Percentiles rank a stretch among this genome's conserved stretches.
Conservation (phyloP, 345 rosid species). For the Dovyalis caffra region DNA sequence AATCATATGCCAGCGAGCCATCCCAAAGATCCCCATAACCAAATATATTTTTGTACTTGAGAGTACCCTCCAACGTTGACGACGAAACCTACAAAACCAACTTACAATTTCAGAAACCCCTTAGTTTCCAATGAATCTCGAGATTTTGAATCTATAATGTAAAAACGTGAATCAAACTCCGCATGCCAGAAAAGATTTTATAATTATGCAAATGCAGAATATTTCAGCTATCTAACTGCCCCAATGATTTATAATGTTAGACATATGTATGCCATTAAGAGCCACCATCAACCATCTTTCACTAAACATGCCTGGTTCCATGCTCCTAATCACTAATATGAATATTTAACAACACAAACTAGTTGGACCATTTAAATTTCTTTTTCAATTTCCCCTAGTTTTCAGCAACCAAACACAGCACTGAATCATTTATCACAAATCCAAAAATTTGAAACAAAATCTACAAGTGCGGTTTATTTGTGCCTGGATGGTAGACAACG, state of each 20-base stretch:
- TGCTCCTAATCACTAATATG: not conserved
- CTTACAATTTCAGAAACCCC: slow-evolving; percentile 17
- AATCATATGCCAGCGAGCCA: slow-evolving; percentile 72
- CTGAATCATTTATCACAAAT: not conserved
- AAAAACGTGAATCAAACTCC: not conserved
- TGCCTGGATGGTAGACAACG: not conserved
- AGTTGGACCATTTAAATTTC: not conserved
- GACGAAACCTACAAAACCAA: slow-evolving; percentile 66
- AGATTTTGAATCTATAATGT: not conserved
- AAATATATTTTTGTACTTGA: slow-evolving; percentile 76
- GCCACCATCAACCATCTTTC: not conserved
- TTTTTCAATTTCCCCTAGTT: slow-evolving; percentile 2
- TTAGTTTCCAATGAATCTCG: not conserved
- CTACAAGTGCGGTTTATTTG: not conserved
- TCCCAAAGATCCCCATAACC: slow-evolving; percentile 98
- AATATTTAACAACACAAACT: not conserved
- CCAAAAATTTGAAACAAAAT: not conserved
- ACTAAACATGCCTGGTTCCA: not conserved
- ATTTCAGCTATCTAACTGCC: not conserved
- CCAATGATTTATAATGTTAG: not conserved
- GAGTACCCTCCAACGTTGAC: slow-evolving; percentile 74
- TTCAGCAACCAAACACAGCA: slow-evolving; percentile 7
- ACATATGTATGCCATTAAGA: not conserved
- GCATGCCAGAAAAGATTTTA: not conserved
- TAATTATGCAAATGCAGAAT: not conserved